Evolutionary conservation across 1,284 basidiomycete species (phyloP).

Genomic region (Fistulinella cinereoalba): DNA sequence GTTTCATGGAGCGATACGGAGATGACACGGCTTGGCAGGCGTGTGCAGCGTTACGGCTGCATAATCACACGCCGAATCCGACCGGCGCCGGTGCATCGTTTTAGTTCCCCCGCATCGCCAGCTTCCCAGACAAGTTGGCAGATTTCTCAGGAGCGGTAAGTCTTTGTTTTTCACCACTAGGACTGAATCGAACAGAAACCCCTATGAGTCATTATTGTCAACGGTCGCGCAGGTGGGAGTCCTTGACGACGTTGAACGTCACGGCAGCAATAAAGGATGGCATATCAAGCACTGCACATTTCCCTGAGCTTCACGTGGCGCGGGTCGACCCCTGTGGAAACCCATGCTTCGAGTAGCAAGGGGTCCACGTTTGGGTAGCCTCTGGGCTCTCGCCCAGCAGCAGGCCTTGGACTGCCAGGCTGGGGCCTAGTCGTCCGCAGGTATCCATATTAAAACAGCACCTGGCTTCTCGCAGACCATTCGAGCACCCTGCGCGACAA

Average conservation of each 20-base stretch:
- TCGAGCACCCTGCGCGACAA: not conserved
- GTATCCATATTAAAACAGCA: not conserved
- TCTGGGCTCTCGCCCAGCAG: not conserved
- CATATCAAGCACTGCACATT: not conserved
- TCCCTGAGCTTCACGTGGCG: not conserved
- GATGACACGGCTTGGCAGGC: too few relatives aligned
- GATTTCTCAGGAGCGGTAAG: not conserved
- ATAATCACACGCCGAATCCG: too few relatives aligned
- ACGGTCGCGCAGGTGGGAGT: not conserved
- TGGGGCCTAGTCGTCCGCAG: not conserved
- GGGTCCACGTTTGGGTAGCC: slow-evolving; percentile 13
- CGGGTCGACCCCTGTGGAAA: not conserved
- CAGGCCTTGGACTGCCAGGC: not conserved
- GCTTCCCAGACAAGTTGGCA: too few relatives aligned
- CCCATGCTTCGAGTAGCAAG: not conserved
- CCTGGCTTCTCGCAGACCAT: not conserved
- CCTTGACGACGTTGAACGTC: not conserved
- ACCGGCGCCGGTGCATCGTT: too few relatives aligned
- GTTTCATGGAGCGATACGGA: not conserved
- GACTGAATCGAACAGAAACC: too few relatives aligned
- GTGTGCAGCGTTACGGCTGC: too few relatives aligned
- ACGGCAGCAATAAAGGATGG: not conserved
- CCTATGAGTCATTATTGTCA: too few relatives aligned
- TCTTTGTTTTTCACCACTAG: not conserved
- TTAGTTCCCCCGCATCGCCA: too few relatives aligned